Evolutionary conservation across 192 early-diverging fungal genomes (phyloP).

Genomic region (Rhizophagus prolifer): DNA sequence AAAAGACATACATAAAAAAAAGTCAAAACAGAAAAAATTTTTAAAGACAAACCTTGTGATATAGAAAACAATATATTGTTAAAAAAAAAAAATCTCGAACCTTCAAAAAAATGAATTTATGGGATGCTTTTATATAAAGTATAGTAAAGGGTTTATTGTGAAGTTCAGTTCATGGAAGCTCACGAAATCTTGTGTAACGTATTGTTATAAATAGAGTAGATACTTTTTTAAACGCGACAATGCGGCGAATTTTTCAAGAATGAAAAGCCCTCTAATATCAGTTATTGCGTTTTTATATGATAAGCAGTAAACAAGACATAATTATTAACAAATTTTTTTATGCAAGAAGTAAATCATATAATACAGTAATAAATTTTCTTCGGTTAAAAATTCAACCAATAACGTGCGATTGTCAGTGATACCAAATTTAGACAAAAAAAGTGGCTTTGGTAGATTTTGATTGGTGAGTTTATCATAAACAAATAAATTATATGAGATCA

Average conservation of each 20-base stretch:
- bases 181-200: too few species aligned
- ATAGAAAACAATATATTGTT: background rate
- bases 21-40: background rate
- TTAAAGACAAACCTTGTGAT: background rate
- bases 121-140: background rate
- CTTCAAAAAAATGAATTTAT: background rate
- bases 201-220: too few species aligned
- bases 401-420: background rate
- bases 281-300: too few species aligned
- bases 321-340: background rate
- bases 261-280: too few species aligned
- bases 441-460: background rate
- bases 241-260: too few species aligned
- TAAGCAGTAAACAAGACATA: too few species aligned
- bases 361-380: background rate
- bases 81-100: background rate
- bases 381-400: background rate
- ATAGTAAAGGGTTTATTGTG: background rate
- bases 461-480: background rate
- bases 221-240: too few species aligned
- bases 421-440: background rate
- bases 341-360: background rate
- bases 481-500: background rate
- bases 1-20: background rate
- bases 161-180: too few species aligned